A percentile compares a stretch with the other conserved stretches of the same genome.
Conservation (phyloP, 768 basidiomycete genomes). For the Lepiota subincarnata region DNA sequence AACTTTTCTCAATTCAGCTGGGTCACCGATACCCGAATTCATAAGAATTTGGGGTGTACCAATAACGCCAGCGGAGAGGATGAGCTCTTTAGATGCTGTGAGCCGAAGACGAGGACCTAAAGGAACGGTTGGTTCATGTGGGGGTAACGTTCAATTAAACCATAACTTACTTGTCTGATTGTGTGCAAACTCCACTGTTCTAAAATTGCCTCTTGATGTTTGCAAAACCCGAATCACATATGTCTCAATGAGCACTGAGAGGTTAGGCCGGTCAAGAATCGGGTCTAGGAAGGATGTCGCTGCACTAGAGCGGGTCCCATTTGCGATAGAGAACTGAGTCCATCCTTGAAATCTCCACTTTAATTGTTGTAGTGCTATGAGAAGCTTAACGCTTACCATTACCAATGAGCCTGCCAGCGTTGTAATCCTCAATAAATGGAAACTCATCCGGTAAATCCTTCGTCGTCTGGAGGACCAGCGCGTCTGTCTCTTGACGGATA, state of each 20-base stretch:
- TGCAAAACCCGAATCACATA: constrained; percentile 23
- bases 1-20: constrained; percentile 13
- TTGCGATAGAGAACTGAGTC: constrained; percentile 7
- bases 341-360: neutral
- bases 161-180: neutral
- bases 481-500: neutral
- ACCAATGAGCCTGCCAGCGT: constrained; percentile 13
- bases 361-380: too few relatives aligned
- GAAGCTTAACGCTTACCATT: neutral
- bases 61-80: constrained; percentile 30
- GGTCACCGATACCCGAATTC: constrained; percentile 24
- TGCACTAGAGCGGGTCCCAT: constrained; percentile 22
- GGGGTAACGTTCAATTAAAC: neutral
- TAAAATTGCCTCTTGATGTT: constrained; percentile 2
- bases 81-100: constrained; percentile 43
- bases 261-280: constrained; percentile 26
- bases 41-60: constrained; percentile 22
- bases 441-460: constrained; percentile 13
- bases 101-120: constrained; percentile 17
- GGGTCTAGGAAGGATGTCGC: constrained; percentile 31
- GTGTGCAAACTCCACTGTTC: neutral
- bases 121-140: too few relatives aligned
- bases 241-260: constrained; percentile 28
- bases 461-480: constrained; percentile 1
- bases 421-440: constrained; percentile 10